Percentiles rank a stretch among this genome's conserved stretches.
phyloP scores from a whole-genome alignment of 768 basidiomycete species.

The Leccinum variicolor region DNA sequence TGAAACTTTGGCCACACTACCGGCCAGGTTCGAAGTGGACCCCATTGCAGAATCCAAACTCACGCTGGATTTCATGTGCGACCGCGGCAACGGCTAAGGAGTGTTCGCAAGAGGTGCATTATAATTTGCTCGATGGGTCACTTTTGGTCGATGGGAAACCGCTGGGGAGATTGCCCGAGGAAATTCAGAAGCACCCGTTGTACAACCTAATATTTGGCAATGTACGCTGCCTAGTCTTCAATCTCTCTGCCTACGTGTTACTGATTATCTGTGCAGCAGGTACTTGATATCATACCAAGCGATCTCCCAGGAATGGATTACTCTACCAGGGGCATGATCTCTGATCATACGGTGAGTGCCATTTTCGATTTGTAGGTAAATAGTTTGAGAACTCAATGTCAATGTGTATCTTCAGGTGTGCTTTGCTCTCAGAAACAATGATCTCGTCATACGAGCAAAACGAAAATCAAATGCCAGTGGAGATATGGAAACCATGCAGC shows the following conservation, averaged over 20 bases:
- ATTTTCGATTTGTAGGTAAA: background rate
- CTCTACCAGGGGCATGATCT: background rate
- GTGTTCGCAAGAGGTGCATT: constrained; percentile 20
- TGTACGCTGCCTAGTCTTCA: constrained; percentile 19
- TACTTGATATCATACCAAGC: background rate
- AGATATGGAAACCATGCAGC: constrained; percentile 2
- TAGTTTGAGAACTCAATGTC: background rate
- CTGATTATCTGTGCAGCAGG: background rate
- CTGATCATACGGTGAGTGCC: background rate
- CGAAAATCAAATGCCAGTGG: background rate
- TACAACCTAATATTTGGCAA: constrained; percentile 34
- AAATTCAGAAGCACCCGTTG: constrained; percentile 23
- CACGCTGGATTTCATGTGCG: constrained; percentile 21
- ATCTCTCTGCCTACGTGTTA: background rate
- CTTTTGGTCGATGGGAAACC: constrained; percentile 42
- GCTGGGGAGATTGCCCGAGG: constrained; percentile 32
- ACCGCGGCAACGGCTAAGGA: constrained; percentile 9
- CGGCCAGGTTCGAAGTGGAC: constrained; percentile 23
- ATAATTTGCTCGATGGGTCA: constrained; percentile 30
- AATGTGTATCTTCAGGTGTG: constrained; percentile 19
- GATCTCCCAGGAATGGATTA: constrained; percentile 1
- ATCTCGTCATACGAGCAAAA: constrained; percentile 17
- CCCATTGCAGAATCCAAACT: constrained; percentile 3
- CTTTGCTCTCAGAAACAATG: constrained; percentile 1
- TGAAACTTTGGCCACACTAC: constrained; percentile 30